Conservation (phyloP, 345 rosid genomes). For the Anacardium occidentale region DNA sequence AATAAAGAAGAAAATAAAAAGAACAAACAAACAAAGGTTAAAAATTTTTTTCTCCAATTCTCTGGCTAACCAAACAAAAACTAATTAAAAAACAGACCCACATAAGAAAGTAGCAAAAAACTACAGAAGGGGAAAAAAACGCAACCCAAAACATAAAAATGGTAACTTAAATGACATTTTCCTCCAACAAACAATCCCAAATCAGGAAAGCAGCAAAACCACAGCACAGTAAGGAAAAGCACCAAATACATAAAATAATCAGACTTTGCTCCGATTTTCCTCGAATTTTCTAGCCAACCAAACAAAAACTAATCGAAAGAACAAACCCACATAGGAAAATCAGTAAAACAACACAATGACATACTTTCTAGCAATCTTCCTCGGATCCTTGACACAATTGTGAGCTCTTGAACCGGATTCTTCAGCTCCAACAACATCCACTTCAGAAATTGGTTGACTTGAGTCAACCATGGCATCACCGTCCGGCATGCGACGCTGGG, state of each 20-base stretch:
- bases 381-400: conserved; percentile 51
- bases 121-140: too few species aligned
- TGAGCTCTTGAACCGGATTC: conserved; percentile 6
- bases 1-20: too few species aligned
- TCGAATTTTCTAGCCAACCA: background rate
- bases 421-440: conserved; percentile 4
- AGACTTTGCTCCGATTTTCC: background rate
- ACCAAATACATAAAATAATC: background rate
- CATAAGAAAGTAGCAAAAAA: background rate
- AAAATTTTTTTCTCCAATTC: background rate
- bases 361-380: conserved; percentile 52
- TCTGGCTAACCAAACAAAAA: background rate
- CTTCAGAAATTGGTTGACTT: background rate
- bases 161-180: too few species aligned
- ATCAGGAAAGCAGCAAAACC: too few species aligned
- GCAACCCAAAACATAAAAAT: too few species aligned
- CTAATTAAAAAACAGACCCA: background rate
- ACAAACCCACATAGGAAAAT: background rate
- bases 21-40: too few species aligned
- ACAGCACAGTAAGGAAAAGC: background rate
- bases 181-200: too few species aligned
- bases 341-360: conserved; percentile 4
- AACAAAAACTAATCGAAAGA: background rate
- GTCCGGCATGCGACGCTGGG: too few species aligned
- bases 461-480: too few species aligned